A percentile compares a stretch with the other conserved stretches of the same genome.
phyloP scores from a whole-genome alignment of 1,139 yeast genomes.

The Suhomyces bribrorum region DNA sequence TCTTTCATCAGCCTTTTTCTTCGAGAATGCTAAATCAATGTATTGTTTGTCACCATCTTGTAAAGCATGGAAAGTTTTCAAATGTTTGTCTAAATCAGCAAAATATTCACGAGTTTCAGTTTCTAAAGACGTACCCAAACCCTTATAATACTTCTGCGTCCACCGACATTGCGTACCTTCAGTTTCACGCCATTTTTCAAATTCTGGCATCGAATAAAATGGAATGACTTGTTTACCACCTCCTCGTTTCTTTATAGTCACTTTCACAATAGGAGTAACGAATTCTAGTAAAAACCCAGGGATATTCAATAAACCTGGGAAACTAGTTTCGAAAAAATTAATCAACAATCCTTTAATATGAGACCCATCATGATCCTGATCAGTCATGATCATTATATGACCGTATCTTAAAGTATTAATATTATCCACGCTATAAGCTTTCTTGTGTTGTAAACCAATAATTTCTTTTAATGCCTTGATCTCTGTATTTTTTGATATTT shows the following conservation, averaged over 20 bases:
- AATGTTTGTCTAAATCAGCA: constrained; percentile 79
- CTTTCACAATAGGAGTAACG: constrained; percentile 95
- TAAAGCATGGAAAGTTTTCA: constrained; percentile 81
- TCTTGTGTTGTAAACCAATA: constrained; percentile 93
- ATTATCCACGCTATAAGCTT: constrained; percentile 63
- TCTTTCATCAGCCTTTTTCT: constrained; percentile 95
- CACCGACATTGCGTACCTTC: constrained; percentile 79
- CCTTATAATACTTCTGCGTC: constrained; percentile 96
- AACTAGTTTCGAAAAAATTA: constrained; percentile 88
- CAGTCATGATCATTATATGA: constrained; percentile 98
- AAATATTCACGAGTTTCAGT: constrained; percentile 89
- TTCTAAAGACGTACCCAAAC: constrained; percentile 91
- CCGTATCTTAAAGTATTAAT: constrained; percentile 85
- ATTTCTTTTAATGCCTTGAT: constrained; percentile 94
- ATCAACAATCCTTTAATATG: constrained; percentile 96
- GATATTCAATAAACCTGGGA: constrained; percentile 87
- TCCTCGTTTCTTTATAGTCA: constrained; percentile 71
- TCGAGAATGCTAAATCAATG: constrained; percentile 92
- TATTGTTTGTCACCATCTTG: constrained; percentile 77
- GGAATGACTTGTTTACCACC: constrained; percentile 56
- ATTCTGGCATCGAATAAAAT: constrained; percentile 95
- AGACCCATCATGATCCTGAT: constrained; percentile 99
- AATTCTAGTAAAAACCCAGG: constrained; percentile 94
- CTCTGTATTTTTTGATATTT: constrained; percentile 87
- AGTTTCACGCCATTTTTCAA: constrained; percentile 87